These are phyloP conservation scores for Xylaria sp. DNA, from an alignment of 495 filamentous ascomycete genomes.

Conservation along the genomic window DNA sequence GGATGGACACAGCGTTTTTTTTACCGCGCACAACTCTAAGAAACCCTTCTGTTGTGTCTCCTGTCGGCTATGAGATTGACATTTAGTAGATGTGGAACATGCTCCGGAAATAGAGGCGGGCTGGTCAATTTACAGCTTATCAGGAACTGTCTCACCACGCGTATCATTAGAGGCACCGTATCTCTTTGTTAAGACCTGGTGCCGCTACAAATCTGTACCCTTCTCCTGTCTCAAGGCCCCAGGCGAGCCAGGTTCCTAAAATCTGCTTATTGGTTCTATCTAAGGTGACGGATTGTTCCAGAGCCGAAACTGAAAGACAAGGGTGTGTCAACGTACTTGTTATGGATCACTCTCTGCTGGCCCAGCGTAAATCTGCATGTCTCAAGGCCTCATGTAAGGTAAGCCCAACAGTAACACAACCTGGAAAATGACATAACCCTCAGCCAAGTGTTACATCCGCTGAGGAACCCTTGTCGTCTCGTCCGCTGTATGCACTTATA, in stretches of 20 bases:
- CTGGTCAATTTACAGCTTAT: neutral
- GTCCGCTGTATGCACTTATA: neutral
- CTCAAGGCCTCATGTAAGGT: neutral
- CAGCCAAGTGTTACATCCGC: neutral
- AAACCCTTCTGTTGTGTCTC: neutral
- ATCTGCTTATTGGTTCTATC: too few relatives aligned
- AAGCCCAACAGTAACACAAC: neutral
- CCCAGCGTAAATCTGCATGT: neutral
- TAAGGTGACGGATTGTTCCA: neutral
- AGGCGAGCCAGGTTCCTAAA: too few relatives aligned
- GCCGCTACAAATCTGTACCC: too few relatives aligned
- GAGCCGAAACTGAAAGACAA: neutral
- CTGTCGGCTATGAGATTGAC: neutral
- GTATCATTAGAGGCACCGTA: neutral
- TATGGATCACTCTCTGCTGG: neutral
- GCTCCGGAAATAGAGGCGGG: neutral
- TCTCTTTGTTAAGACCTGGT: neutral
- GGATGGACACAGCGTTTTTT: neutral
- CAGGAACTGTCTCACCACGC: neutral
- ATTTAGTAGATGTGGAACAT: neutral
- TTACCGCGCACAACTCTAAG: neutral
- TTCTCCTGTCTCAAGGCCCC: too few relatives aligned
- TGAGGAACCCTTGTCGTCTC: constrained; percentile 1
- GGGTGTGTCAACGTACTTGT: neutral
- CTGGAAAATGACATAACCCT: neutral